Conservation (phyloP, 441 rosid genomes). For the Arabidopsis hybrid region DNA sequence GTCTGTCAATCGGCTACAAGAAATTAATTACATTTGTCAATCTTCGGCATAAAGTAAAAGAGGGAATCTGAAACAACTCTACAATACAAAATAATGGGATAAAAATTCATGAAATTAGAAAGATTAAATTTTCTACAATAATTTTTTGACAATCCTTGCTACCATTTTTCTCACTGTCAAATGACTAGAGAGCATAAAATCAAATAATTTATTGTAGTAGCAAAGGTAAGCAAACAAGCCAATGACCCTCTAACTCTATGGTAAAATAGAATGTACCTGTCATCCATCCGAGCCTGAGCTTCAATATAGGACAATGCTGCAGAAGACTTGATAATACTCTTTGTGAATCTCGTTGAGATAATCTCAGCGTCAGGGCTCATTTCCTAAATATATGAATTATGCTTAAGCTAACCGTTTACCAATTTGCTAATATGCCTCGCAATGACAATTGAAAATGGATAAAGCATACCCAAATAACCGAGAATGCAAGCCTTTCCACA, state of each 20-base stretch:
- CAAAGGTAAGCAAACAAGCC: slow-evolving; percentile 9
- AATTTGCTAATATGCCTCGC: slow-evolving; percentile 6
- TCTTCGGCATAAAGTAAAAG: slow-evolving; percentile 15
- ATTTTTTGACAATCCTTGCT: neutral
- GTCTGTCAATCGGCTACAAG: slow-evolving; percentile 88
- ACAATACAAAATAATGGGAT: slow-evolving; percentile 1
- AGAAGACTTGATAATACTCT: slow-evolving; percentile 94
- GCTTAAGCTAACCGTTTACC: slow-evolving; percentile 31
- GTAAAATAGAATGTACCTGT: slow-evolving; percentile 61
- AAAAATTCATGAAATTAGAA: slow-evolving; percentile 3
- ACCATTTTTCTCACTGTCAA: slow-evolving; percentile 15
- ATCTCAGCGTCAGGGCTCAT: slow-evolving; percentile 94
- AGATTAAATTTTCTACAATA: slow-evolving; percentile 7
- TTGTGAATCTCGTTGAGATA: slow-evolving; percentile 84
- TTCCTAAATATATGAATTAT: slow-evolving; percentile 63
- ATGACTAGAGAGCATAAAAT: slow-evolving; percentile 10
- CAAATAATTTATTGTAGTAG: neutral
- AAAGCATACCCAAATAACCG: slow-evolving; percentile 91
- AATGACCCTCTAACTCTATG: slow-evolving; percentile 15
- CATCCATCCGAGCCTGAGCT: slow-evolving; percentile 99
- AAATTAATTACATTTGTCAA: slow-evolving; percentile 25
- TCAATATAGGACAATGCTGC: slow-evolving; percentile 97
- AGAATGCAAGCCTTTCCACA: slow-evolving; percentile 98
- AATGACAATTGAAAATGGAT: slow-evolving; percentile 24
- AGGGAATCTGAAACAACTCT: neutral